Percentiles rank a stretch among this genome's conserved stretches.
phyloP scores from a whole-genome alignment of 2,329 filamentous ascomycete species.

The Aspergillus clavatus region DNA sequence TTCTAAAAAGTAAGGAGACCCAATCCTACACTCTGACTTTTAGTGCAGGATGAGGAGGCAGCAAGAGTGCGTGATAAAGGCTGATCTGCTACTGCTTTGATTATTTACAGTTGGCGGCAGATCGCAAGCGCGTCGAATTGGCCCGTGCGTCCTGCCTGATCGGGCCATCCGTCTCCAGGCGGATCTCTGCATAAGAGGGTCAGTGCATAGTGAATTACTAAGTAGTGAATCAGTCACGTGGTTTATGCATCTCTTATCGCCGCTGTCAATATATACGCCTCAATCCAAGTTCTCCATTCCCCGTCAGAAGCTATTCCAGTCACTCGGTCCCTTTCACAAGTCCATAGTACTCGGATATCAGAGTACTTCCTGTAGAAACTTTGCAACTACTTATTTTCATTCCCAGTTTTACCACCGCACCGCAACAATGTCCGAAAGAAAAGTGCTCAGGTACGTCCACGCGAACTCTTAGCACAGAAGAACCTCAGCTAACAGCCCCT shows the following conservation, averaged over 20 bases:
- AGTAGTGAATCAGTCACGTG: background rate
- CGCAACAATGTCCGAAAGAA: conserved; percentile 5
- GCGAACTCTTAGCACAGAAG: background rate
- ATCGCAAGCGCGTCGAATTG: background rate
- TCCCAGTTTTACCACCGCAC: background rate
- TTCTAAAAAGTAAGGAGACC: too few relatives aligned
- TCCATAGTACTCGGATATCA: background rate
- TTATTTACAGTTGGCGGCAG: too few relatives aligned
- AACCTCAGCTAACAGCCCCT: conserved; percentile 1
- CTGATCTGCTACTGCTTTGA: too few relatives aligned
- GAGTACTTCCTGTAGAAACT: background rate
- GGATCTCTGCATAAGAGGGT: too few relatives aligned
- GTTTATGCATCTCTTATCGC: background rate
- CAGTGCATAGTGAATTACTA: too few relatives aligned
- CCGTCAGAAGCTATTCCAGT: background rate
- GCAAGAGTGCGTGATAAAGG: too few relatives aligned
- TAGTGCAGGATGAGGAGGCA: too few relatives aligned
- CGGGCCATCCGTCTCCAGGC: background rate
- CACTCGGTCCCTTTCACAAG: background rate
- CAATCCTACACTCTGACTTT: too few relatives aligned
- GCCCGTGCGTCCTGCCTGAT: conserved; percentile 5
- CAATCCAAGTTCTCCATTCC: background rate
- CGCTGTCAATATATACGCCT: background rate
- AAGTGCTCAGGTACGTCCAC: conserved; percentile 1
- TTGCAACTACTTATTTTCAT: background rate